Evolutionary conservation across 768 basidiomycete species (phyloP).

Genomic region (Suillus americanus): DNA sequence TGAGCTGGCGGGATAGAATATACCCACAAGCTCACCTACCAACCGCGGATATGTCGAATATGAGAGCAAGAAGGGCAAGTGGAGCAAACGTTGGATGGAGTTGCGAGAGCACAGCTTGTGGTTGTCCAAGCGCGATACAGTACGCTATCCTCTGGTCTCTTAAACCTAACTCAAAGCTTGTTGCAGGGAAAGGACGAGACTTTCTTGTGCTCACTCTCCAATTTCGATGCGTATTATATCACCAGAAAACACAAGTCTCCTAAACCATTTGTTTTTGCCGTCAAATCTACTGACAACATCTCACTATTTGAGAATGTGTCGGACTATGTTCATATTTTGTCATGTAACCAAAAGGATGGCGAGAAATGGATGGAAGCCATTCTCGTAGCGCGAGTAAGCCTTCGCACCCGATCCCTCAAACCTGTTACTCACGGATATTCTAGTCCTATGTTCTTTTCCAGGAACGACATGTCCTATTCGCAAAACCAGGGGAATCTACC

Average conservation of each 20-base stretch:
- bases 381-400: conserved; percentile 75
- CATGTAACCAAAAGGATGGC: conserved; percentile 72
- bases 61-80: conserved; percentile 91
- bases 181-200: conserved; percentile 80
- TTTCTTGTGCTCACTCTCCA: conserved; percentile 80
- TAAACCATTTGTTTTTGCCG: conserved; percentile 79
- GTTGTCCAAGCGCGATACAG: conserved; percentile 87
- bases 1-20: conserved; percentile 47
- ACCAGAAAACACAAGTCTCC: conserved; percentile 80
- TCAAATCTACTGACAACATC: conserved; percentile 87
- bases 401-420: not conserved
- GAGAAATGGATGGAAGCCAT: conserved; percentile 78
- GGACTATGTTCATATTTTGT: conserved; percentile 88
- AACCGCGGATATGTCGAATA: conserved; percentile 75
- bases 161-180: not conserved
- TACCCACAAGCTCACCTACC: conserved; percentile 45
- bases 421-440: conserved; percentile 13
- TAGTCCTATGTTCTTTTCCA: conserved; percentile 85
- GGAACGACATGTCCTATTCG: conserved; percentile 63
- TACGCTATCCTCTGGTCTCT: conserved; percentile 34
- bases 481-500: conserved; percentile 23
- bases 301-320: conserved; percentile 84
- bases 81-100: conserved; percentile 90
- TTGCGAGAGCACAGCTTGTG: conserved; percentile 85
- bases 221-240: conserved; percentile 85